Percentiles rank a stretch among this genome's conserved stretches.
Evolutionary conservation across 78 protist genomes (phyloP).

Genomic region (Emiliania huxleyi): DNA sequence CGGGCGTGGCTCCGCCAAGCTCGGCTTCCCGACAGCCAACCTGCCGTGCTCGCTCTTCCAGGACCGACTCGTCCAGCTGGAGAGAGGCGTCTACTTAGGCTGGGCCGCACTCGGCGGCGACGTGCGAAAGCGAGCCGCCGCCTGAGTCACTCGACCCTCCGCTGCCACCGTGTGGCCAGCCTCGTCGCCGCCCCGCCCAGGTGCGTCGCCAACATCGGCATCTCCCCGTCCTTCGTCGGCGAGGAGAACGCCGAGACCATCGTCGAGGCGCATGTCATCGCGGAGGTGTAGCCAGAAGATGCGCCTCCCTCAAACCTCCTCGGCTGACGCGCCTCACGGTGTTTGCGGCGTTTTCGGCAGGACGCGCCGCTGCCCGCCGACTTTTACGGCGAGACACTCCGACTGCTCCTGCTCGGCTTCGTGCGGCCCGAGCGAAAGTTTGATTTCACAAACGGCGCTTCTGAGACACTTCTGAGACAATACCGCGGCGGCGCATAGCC

Average conservation of each 20-base stretch:
- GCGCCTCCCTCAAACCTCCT: too few relatives aligned
- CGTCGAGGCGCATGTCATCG: background rate
- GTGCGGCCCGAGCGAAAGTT: background rate
- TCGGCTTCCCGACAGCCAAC: slow-evolving; percentile 14
- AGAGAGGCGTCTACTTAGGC: background rate
- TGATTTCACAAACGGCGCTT: background rate
- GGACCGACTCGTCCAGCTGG: background rate
- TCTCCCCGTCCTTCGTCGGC: background rate
- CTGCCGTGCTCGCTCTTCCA: background rate
- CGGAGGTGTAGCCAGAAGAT: too few relatives aligned
- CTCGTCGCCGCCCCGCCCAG: too few relatives aligned
- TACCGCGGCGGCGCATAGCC: too few relatives aligned
- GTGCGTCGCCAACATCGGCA: background rate
- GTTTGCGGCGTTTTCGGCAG: too few relatives aligned
- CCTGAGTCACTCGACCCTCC: too few relatives aligned
- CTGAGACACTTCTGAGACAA: too few relatives aligned
- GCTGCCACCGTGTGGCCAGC: too few relatives aligned
- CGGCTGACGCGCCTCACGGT: too few relatives aligned
- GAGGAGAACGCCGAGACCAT: background rate
- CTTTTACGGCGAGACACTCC: background rate
- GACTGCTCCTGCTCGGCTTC: background rate
- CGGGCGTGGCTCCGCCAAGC: background rate
- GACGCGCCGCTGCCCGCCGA: background rate
- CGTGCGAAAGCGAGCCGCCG: too few relatives aligned
- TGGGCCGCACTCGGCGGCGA: background rate